Evolutionary conservation across 495 filamentous ascomycete genomes (phyloP).

Genomic region (Podospora didyma): DNA sequence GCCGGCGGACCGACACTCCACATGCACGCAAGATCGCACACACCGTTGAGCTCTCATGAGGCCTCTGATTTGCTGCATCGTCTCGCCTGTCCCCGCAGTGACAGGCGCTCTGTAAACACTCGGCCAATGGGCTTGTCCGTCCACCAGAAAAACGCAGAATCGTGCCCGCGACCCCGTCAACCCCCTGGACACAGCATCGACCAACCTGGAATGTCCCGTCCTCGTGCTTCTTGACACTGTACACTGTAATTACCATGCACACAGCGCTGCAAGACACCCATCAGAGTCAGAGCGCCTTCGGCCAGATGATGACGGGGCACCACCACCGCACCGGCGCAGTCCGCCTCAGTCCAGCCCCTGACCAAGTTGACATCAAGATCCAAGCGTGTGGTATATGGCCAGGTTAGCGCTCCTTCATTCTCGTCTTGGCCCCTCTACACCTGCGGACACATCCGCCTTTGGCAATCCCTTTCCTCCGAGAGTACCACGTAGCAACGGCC

Average conservation of each 20-base stretch:
- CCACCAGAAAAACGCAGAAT: slow-evolving; percentile 19
- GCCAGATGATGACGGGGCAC: neutral
- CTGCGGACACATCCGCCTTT: neutral
- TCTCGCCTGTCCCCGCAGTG: slow-evolving; percentile 4
- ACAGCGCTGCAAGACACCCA: neutral
- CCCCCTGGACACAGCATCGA: neutral
- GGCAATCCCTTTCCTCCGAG: slow-evolving; percentile 14
- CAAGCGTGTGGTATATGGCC: too few species aligned
- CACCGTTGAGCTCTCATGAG: slow-evolving; percentile 15
- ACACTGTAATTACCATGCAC: too few species aligned
- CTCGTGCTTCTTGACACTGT: neutral
- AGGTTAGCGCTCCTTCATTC: too few species aligned
- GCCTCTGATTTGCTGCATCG: slow-evolving; percentile 21
- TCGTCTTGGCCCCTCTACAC: too few species aligned
- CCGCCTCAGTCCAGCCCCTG: neutral
- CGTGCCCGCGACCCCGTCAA: slow-evolving; percentile 23
- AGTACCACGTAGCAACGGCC: slow-evolving; percentile 16
- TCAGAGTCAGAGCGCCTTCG: neutral
- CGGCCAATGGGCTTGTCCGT: slow-evolving; percentile 18
- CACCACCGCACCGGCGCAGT: neutral
- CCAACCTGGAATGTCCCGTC: slow-evolving; percentile 11
- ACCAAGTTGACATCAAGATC: neutral
- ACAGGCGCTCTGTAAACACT: slow-evolving; percentile 11
- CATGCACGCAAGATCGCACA: slow-evolving; percentile 31
- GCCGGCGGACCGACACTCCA: slow-evolving; percentile 39